phyloP scores from a whole-genome alignment of 805 yeast species.

The Kluyveromyces starmeri region DNA sequence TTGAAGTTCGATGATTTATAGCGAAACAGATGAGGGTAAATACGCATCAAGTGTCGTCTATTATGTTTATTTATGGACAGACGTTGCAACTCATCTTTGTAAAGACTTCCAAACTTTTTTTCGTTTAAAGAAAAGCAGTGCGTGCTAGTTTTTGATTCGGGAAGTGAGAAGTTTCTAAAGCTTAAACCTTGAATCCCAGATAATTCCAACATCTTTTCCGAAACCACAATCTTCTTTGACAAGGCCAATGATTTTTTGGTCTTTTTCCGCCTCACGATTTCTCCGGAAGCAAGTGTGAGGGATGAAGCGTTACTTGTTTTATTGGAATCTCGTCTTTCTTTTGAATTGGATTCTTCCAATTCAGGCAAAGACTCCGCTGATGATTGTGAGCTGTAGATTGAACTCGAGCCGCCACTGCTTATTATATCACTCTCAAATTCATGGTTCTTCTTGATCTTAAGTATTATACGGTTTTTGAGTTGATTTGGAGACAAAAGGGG shows the following conservation, averaged over 20 bases:
- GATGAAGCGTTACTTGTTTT: neutral
- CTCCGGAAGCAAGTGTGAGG: neutral
- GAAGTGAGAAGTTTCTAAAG: slow-evolving; percentile 74
- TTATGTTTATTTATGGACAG: slow-evolving; percentile 69
- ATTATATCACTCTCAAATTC: slow-evolving; percentile 12
- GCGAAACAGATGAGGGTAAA: slow-evolving; percentile 78
- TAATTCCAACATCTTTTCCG: slow-evolving; percentile 18
- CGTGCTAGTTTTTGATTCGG: slow-evolving; percentile 70
- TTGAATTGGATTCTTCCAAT: slow-evolving; percentile 6
- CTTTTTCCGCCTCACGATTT: slow-evolving; percentile 8
- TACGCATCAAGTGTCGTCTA: slow-evolving; percentile 61
- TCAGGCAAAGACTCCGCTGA: slow-evolving; percentile 27
- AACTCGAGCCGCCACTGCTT: slow-evolving; percentile 12
- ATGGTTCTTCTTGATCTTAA: slow-evolving; percentile 65
- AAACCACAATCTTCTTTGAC: slow-evolving; percentile 16
- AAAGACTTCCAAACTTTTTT: slow-evolving; percentile 51
- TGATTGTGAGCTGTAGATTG: slow-evolving; percentile 28
- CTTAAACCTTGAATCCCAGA: slow-evolving; percentile 54
- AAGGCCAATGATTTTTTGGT: slow-evolving; percentile 29
- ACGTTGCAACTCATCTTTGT: slow-evolving; percentile 48
- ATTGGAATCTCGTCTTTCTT: neutral
- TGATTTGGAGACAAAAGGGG: slow-evolving; percentile 65
- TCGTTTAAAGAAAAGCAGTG: slow-evolving; percentile 89
- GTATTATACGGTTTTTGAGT: slow-evolving; percentile 57
- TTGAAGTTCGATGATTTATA: slow-evolving; percentile 72